Percentiles rank a stretch among this genome's conserved stretches.
phyloP scores from a whole-genome alignment of 2,329 filamentous ascomycete species.

The Rasamsonia emersonii region DNA sequence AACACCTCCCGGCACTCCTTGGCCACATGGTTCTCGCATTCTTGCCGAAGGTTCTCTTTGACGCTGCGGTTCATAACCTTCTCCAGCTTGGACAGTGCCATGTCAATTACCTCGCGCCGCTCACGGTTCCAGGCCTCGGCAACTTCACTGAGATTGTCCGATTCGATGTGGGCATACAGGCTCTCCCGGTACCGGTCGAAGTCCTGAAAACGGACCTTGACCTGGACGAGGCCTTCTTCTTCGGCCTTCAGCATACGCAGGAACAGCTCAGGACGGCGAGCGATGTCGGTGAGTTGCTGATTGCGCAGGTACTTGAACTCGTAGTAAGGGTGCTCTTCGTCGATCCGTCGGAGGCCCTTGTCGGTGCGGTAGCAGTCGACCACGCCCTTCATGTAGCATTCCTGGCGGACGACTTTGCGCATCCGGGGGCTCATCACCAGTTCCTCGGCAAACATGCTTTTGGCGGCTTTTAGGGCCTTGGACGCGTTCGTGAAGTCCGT shows the following conservation, averaged over 20 bases:
- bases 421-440: slow-evolving; percentile 79
- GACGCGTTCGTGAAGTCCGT: slow-evolving; percentile 67
- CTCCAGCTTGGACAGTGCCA: slow-evolving; percentile 73
- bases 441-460: slow-evolving; percentile 85
- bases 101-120: slow-evolving; percentile 73
- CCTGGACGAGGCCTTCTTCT: slow-evolving; percentile 82
- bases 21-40: slow-evolving; percentile 89
- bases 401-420: slow-evolving; percentile 74
- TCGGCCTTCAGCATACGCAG: slow-evolving; percentile 97
- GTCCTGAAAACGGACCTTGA: slow-evolving; percentile 68
- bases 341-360: slow-evolving; percentile 86
- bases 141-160: slow-evolving; percentile 89
- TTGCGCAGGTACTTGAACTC: slow-evolving; percentile 95
- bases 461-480: slow-evolving; percentile 68
- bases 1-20: slow-evolving; percentile 83
- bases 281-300: slow-evolving; percentile 74
- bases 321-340: slow-evolving; percentile 92
- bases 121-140: slow-evolving; percentile 93
- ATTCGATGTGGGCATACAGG: slow-evolving; percentile 76
- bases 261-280: slow-evolving; percentile 77
- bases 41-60: slow-evolving; percentile 86
- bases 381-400: slow-evolving; percentile 73
- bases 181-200: slow-evolving; percentile 67
- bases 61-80: slow-evolving; percentile 80
- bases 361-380: slow-evolving; percentile 87